Conservation (phyloP, 805 yeast genomes). For the Saturnispora serradocipensis region DNA sequence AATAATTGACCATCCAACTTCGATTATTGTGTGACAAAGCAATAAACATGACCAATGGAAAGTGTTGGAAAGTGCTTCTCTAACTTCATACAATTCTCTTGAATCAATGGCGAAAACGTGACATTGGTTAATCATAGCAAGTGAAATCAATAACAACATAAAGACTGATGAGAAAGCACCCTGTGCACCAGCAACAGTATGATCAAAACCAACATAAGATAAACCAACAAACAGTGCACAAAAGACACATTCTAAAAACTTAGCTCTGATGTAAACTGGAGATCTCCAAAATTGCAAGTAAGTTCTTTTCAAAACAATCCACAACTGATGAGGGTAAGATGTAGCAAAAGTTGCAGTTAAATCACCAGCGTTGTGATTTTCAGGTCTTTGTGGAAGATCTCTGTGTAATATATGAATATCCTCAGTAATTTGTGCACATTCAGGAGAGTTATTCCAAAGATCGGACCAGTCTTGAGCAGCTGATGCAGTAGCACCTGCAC, state of each 20-base stretch:
- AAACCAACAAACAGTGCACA: slow-evolving; percentile 44
- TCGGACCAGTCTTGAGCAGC: slow-evolving; percentile 54
- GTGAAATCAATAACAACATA: slow-evolving; percentile 49
- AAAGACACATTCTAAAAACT: slow-evolving; percentile 34
- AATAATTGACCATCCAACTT: slow-evolving; percentile 49
- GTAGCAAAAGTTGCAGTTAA: slow-evolving; percentile 34
- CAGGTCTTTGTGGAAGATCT: slow-evolving; percentile 23
- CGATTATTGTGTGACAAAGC: slow-evolving; percentile 43
- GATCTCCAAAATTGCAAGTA: slow-evolving; percentile 40
- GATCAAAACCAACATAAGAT: slow-evolving; percentile 50
- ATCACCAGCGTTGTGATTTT: slow-evolving; percentile 20
- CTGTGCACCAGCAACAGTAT: slow-evolving; percentile 44
- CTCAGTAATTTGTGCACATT: slow-evolving; percentile 23
- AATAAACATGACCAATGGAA: slow-evolving; percentile 60
- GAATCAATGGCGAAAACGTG: slow-evolving; percentile 49
- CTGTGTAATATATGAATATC: slow-evolving; percentile 26
- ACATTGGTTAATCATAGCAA: slow-evolving; percentile 56
- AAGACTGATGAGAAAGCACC: slow-evolving; percentile 45
- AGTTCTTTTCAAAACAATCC: slow-evolving; percentile 32
- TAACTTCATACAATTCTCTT: slow-evolving; percentile 56
- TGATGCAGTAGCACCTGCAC: slow-evolving; percentile 72
- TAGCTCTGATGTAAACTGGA: slow-evolving; percentile 42
- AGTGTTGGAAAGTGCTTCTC: slow-evolving; percentile 62
- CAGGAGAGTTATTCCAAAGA: slow-evolving; percentile 42
- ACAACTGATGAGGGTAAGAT: slow-evolving; percentile 32